Base-by-base conservation (phyloP, 345 rosid species). In the Eucalyptus fibrosa region DNA sequence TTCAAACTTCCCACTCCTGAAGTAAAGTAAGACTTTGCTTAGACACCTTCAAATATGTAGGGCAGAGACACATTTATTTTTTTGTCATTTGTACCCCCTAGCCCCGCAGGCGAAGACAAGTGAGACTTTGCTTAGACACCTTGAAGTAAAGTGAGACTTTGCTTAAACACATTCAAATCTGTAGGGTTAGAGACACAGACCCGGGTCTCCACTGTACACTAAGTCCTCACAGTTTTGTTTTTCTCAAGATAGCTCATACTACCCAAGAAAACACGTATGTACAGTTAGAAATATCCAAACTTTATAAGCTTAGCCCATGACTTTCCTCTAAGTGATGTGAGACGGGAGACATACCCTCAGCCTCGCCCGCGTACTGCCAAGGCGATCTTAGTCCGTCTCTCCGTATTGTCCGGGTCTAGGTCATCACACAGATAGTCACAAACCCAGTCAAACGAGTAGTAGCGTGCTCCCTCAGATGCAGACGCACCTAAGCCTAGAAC, bases 291-390 rank as follows among this genome's bases (percentile, higher is more conserved):
- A 49, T 0, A 13, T 1, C 5, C 50, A 49, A 4, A 0, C 6
- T 13, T 49, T 49, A 47, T 47, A 49, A 49, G 50, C 2, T 47
- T 47, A 47, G 14, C 15, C 5, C 50, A 49, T 12, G 15, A 49
- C 50, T 49, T 5, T 14, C 50, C 15, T 49, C 50, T 49, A 49
- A 49, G 15, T 5, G 15, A 12, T 49, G 15, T 49, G 50, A 12
- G 15, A 49, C 5, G 15, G 5, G 50, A 12, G 50, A 49, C 50
- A 49, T 49, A 15, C 0, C 2, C 50, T 49, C 0, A 49, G 0
- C 0, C 15, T 49, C 5, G 15, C 15, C 5, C 15, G 2, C 5
- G 2, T 49, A 49, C 50, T 49, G 14, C 1, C 0, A 0, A 49
- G 14, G 50, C 15, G 1, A 49, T 49, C 15, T 49, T 49, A 49